phyloP scores from a whole-genome alignment of 2,329 filamentous ascomycete genomes.

The Neonectria faginata region DNA sequence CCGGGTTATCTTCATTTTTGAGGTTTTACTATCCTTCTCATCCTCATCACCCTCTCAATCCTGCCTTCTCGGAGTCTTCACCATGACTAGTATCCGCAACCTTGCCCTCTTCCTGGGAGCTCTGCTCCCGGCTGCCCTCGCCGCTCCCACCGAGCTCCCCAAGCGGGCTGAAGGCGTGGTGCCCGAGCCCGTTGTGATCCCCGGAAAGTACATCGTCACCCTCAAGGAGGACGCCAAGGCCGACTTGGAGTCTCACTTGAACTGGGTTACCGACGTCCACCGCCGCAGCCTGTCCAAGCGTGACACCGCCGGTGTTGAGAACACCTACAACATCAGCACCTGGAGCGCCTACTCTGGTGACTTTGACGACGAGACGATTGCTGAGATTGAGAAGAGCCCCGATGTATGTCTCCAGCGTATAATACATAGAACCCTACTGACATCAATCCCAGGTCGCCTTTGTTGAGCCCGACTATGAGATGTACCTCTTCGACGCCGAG shows the following conservation, averaged over 20 bases:
- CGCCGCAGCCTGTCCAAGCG: conserved; percentile 65
- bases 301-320: conserved; percentile 51
- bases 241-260: conserved; percentile 60
- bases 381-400: conserved; percentile 54
- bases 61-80: conserved; percentile 26
- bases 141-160: conserved; percentile 39
- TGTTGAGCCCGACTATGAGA: conserved; percentile 42
- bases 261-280: conserved; percentile 61
- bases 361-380: conserved; percentile 55
- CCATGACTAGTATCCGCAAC: conserved; percentile 48
- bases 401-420: conserved; percentile 48
- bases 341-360: conserved; percentile 57
- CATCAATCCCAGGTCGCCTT: conserved; percentile 36
- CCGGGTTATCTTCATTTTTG: conserved; percentile 9
- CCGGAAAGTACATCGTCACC: conserved; percentile 67
- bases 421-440: neutral
- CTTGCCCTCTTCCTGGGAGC: conserved; percentile 49
- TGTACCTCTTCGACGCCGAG: conserved; percentile 34
- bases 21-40: conserved; percentile 17
- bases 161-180: conserved; percentile 26
- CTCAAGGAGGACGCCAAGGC: conserved; percentile 64
- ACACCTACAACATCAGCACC: conserved; percentile 45
- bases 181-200: conserved; percentile 18
- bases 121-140: conserved; percentile 48
- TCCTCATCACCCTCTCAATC: conserved; percentile 31